These are phyloP conservation scores for Sugiyamaella novakii DNA, from an alignment of 1,139 yeast genomes.

Conservation along the genomic window DNA sequence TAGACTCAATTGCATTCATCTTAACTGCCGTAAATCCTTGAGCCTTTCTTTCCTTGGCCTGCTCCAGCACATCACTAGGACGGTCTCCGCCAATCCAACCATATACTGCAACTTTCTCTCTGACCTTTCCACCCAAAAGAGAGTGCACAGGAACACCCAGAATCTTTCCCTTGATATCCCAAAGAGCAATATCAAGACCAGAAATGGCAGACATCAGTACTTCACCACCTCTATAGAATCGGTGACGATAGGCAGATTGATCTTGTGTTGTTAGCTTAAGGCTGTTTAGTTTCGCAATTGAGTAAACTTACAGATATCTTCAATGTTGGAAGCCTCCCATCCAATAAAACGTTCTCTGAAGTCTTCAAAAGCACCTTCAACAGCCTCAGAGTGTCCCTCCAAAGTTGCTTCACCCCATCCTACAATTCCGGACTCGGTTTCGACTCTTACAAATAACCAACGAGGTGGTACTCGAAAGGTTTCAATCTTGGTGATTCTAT, in stretches of 20 bases:
- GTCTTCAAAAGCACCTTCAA: constrained; percentile 40
- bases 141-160: constrained; percentile 41
- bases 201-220: constrained; percentile 41
- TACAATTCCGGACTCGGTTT: constrained; percentile 36
- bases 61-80: constrained; percentile 36
- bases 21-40: constrained; percentile 42
- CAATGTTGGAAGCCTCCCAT: constrained; percentile 39
- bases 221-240: constrained; percentile 41
- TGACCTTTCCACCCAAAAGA: constrained; percentile 39
- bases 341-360: constrained; percentile 39
- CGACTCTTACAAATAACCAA: constrained; percentile 39
- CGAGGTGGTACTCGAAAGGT: constrained; percentile 40
- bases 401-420: constrained; percentile 42
- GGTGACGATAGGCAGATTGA: constrained; percentile 38
- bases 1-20: constrained; percentile 38
- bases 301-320: constrained; percentile 34
- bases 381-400: constrained; percentile 40
- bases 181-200: constrained; percentile 41
- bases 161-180: constrained; percentile 42
- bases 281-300: background rate
- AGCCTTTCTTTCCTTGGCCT: constrained; percentile 36
- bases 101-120: constrained; percentile 38
- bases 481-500: constrained; percentile 36
- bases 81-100: constrained; percentile 44
- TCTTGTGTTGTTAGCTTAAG: constrained; percentile 4